Percentiles rank a stretch among this genome's conserved stretches.
phyloP scores from a whole-genome alignment of 2,329 filamentous ascomycete genomes.

The Aspergillus sp. region DNA sequence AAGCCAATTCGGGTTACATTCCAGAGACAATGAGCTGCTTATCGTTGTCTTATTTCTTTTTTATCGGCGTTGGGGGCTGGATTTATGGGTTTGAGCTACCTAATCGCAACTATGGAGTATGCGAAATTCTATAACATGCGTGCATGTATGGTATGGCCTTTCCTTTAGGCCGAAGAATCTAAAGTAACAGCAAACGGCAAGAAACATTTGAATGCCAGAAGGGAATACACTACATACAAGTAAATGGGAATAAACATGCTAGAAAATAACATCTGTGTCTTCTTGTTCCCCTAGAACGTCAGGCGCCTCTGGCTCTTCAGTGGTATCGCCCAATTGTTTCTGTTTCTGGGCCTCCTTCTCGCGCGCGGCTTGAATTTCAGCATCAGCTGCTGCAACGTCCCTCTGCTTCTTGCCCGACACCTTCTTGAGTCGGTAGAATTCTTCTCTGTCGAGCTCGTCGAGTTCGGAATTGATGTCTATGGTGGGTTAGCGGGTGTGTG shows the following conservation, averaged over 20 bases:
- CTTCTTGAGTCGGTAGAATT: conserved; percentile 98
- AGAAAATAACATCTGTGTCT: conserved; percentile 87
- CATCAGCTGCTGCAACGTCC: conserved; percentile 70
- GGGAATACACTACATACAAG: conserved; percentile 22
- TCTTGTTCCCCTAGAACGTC: conserved; percentile 75
- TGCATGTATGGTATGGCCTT: background rate
- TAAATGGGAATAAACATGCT: conserved; percentile 23
- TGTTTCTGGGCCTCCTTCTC: conserved; percentile 46
- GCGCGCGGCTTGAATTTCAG: conserved; percentile 65
- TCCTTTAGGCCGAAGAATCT: background rate
- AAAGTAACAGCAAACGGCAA: background rate
- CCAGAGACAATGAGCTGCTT: conserved; percentile 70
- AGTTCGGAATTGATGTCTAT: conserved; percentile 95
- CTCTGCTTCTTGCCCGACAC: conserved; percentile 82
- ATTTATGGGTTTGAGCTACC: conserved; percentile 9
- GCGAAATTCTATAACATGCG: background rate
- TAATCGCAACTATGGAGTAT: background rate
- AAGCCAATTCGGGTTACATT: conserved; percentile 93
- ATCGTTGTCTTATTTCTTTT: conserved; percentile 16
- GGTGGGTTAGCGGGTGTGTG: conserved; percentile 6
- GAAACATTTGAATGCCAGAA: conserved; percentile 20
- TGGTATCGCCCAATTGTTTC: conserved; percentile 60
- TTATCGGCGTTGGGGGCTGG: conserved; percentile 32
- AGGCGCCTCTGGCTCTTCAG: conserved; percentile 44
- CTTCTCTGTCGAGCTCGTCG: conserved; percentile 94